phyloP scores from a whole-genome alignment of 257 asterid genomes.

The Gardenia jasminoides region DNA sequence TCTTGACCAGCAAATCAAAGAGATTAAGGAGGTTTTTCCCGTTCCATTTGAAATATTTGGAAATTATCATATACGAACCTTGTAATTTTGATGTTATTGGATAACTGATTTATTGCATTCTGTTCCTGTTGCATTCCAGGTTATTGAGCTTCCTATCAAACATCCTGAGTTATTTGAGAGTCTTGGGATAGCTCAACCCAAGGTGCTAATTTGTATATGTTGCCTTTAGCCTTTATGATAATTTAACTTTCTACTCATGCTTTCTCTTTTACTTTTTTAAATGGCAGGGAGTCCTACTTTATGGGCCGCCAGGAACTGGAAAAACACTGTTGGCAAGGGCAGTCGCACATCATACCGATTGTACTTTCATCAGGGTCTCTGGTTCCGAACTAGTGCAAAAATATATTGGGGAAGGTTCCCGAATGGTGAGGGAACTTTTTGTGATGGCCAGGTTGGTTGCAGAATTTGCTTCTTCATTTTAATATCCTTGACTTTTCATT shows the following conservation, averaged over 20 bases:
- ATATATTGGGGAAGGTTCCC: constrained; percentile 83
- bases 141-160: constrained; percentile 73
- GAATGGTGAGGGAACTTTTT: constrained; percentile 95
- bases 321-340: constrained; percentile 74
- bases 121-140: constrained; percentile 28
- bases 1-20: constrained; percentile 96
- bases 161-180: constrained; percentile 75
- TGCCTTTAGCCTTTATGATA: background rate
- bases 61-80: background rate
- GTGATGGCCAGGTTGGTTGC: constrained; percentile 90
- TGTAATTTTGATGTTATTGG: background rate
- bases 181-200: constrained; percentile 82
- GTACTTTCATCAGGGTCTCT: constrained; percentile 69
- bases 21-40: constrained; percentile 74
- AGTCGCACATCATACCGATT: constrained; percentile 75
- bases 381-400: constrained; percentile 77
- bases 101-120: background rate
- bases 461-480: background rate
- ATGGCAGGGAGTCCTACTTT: constrained; percentile 63
- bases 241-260: background rate
- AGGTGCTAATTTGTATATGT: constrained; percentile 38
- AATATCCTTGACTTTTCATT: background rate
- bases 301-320: constrained; percentile 81
- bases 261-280: constrained; percentile 6
- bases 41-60: constrained; percentile 7